These are phyloP conservation scores for Salix purpurea DNA, from an alignment of 345 rosid genomes.

Conservation along the genomic window DNA sequence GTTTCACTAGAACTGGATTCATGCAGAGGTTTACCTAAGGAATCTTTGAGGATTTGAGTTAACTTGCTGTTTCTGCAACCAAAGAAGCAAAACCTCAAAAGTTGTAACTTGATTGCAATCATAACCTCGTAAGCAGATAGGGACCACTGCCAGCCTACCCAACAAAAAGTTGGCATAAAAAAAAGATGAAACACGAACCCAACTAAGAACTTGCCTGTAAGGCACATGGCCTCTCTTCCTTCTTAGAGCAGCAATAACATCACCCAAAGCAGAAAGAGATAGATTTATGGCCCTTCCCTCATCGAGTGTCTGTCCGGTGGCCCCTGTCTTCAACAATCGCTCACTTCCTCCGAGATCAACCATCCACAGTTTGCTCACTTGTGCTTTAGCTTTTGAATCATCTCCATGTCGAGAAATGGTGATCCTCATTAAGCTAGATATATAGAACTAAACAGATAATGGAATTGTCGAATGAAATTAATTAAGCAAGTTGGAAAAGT, in stretches of 20 bases:
- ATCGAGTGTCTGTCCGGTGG: conserved; percentile 74
- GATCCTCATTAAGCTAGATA: conserved; percentile 85
- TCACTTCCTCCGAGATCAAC: conserved; percentile 98
- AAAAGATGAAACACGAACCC: conserved; percentile 7
- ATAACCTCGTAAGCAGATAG: neutral
- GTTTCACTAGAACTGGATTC: neutral
- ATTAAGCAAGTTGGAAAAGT: conserved; percentile 5
- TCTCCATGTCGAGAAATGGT: conserved; percentile 56
- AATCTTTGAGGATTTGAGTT: conserved; percentile 94
- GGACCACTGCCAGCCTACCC: conserved; percentile 8
- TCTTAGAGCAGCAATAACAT: conserved; percentile 84
- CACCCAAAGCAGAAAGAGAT: conserved; percentile 91
- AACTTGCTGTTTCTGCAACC: conserved; percentile 94
- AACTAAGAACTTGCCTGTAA: conserved; percentile 62
- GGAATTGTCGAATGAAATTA: conserved; percentile 39
- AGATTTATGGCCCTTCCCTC: conserved; percentile 90
- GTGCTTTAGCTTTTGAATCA: conserved; percentile 44
- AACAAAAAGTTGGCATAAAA: neutral
- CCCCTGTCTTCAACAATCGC: conserved; percentile 75
- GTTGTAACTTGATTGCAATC: conserved; percentile 3
- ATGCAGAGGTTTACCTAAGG: conserved; percentile 52
- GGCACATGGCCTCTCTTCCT: conserved; percentile 88
- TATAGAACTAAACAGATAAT: conserved; percentile 50
- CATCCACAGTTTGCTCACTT: conserved; percentile 92
- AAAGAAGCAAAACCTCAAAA: conserved; percentile 22